These are phyloP conservation scores for Penicillium samsonianum DNA, from an alignment of 495 filamentous ascomycete genomes.

Conservation along the genomic window DNA sequence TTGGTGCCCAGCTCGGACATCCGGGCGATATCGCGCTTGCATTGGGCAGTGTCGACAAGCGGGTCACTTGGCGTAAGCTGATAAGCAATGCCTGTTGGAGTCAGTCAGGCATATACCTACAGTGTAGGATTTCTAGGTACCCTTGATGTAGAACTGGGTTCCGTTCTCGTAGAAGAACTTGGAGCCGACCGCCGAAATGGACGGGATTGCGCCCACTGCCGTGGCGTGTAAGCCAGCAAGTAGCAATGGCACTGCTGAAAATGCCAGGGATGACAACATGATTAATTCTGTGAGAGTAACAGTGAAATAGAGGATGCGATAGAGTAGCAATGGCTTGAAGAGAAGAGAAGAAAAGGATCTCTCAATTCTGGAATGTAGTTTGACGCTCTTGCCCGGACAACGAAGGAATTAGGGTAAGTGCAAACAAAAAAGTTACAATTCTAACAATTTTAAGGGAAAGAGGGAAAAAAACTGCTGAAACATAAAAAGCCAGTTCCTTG, in stretches of 20 bases:
- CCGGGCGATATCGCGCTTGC: constrained; percentile 69
- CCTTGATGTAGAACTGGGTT: constrained; percentile 80
- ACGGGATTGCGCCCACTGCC: constrained; percentile 42
- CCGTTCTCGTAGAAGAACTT: constrained; percentile 83
- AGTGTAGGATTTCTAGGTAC: constrained; percentile 38
- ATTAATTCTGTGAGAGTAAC: constrained; percentile 3
- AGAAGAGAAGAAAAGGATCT: constrained; percentile 2
- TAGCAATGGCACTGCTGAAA: constrained; percentile 29
- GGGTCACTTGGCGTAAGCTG: constrained; percentile 71
- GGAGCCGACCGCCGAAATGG: constrained; percentile 70
- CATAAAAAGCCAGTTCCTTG: constrained; percentile 15
- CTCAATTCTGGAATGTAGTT: not conserved
- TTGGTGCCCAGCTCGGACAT: constrained; percentile 85
- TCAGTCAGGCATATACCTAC: constrained; percentile 11
- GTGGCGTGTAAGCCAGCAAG: constrained; percentile 33
- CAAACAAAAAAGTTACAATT: not conserved
- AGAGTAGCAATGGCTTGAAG: not conserved
- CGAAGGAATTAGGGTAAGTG: not conserved
- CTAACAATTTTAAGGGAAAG: not conserved
- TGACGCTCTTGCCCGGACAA: not conserved
- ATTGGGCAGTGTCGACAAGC: constrained; percentile 73
- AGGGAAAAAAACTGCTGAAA: constrained; percentile 3
- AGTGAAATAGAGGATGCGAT: not conserved
- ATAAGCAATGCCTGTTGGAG: constrained; percentile 64
- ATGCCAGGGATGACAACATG: constrained; percentile 31